These are phyloP conservation scores for Nothomitra cinnamomea DNA, from an alignment of 2,329 filamentous ascomycete species.

Conservation along the genomic window DNA sequence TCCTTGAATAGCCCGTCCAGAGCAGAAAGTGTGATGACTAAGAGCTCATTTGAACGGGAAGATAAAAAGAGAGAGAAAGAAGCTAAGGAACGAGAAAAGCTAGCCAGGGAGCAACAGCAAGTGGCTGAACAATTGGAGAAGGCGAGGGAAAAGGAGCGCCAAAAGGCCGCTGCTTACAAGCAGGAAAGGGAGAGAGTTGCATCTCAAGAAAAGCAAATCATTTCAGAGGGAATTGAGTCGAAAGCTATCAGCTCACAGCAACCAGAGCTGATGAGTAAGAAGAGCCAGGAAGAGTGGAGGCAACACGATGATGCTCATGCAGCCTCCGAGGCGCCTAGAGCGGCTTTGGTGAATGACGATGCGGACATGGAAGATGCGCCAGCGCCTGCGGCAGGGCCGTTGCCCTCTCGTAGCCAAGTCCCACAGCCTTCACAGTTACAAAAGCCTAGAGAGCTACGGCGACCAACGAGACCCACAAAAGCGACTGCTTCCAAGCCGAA, in stretches of 20 bases:
- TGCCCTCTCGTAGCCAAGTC: constrained; percentile 36
- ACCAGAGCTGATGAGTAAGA: constrained; percentile 18
- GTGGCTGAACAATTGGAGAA: constrained; percentile 49
- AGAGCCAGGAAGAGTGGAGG: constrained; percentile 1
- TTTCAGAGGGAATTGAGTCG: constrained; percentile 37
- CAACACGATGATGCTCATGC: not conserved
- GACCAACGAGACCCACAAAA: constrained; percentile 45
- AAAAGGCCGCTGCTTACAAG: constrained; percentile 44
- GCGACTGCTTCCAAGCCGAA: constrained; percentile 41
- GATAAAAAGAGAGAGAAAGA: constrained; percentile 20
- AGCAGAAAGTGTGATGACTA: constrained; percentile 26
- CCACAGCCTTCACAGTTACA: constrained; percentile 23
- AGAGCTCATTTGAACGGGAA: constrained; percentile 41
- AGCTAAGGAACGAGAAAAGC: constrained; percentile 17
- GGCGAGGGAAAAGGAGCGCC: constrained; percentile 50
- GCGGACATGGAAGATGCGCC: constrained; percentile 40
- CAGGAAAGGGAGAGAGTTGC: constrained; percentile 33
- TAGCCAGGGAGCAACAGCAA: constrained; percentile 40
- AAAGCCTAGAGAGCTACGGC: constrained; percentile 37
- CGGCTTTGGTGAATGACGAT: constrained; percentile 25
- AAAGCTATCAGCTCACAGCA: not conserved
- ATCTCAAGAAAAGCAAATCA: constrained; percentile 35
- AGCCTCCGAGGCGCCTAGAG: constrained; percentile 19
- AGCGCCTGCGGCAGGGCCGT: constrained; percentile 33
- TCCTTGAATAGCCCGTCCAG: not conserved